Base-by-base conservation (phyloP, 2,329 filamentous ascomycete genomes). In the Botrytis galanthina region DNA sequence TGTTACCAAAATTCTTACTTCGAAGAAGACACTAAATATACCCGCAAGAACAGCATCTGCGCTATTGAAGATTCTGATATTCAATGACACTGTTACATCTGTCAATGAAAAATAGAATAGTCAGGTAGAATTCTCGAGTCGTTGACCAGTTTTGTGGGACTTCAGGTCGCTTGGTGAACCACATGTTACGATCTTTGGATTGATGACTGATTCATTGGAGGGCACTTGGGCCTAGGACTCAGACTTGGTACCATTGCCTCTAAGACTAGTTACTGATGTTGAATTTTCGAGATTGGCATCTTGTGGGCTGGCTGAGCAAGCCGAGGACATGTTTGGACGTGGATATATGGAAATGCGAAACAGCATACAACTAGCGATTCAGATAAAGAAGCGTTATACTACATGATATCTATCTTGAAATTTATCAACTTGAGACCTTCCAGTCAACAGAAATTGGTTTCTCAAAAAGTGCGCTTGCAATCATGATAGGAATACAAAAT, bases 1-100 rank as follows among this genome's bases (percentile, higher is more conserved):
- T 29, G 93, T 89, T 73, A 91, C 89, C 67, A 94, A 90, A 0
- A 88, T 86, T 0, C 86, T 87, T 1, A 93, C 83, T 77, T 51
- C 82, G 14, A 74, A 73, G 22, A 73, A 74, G 20, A 78, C 75
- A 22, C 63, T 54, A 57, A 75, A 78, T 26, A 73, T 35, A 42
- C 71, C 72, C 32, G 76, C 74, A 14, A 44, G 18, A 44, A 72
- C 51, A 0, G 72, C 37, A 14, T 75, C 78, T 3, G 75, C 77
- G 44, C 72, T 79, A 44, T 73, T 76, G 74, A 79, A 80, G 22
- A 78, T 75, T 39, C 73, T 75, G 12, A 75, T 77, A 10, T 78
- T 75, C 10, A 42, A 32, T n/a, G 37, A 79, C 75, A 48, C 73
- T 75, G 4, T 75, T 77, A 8, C 22, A 46, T 0, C 9, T 66